Evolutionary conservation across 2,329 filamentous ascomycete species (phyloP).

Genomic region (Phoma sp.): DNA sequence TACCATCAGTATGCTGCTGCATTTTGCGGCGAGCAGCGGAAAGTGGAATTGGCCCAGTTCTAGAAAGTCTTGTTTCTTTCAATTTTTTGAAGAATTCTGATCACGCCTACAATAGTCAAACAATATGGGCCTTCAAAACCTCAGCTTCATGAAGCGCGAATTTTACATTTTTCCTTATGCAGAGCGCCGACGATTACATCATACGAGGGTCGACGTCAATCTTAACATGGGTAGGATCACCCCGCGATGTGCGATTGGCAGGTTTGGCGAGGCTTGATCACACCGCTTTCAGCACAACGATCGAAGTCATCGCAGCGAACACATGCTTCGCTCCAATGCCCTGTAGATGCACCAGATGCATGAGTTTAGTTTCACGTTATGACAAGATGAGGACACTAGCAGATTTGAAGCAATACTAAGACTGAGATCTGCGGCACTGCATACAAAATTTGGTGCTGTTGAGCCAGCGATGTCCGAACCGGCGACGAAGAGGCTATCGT

Average conservation of each 20-base stretch:
- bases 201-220: slow-evolving; percentile 4
- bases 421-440: not conserved
- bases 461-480: slow-evolving; percentile 5
- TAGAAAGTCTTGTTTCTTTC: too few species aligned
- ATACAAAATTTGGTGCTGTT: slow-evolving; percentile 7
- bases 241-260: slow-evolving; percentile 27
- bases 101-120: too few species aligned
- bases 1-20: too few species aligned
- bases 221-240: not conserved
- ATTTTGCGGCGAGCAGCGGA: too few species aligned
- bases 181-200: not conserved
- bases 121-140: too few species aligned
- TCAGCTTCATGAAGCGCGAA: too few species aligned
- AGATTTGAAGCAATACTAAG: not conserved
- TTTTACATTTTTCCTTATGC: too few species aligned
- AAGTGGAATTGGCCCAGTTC: too few species aligned
- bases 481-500: slow-evolving; percentile 7
- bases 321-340: not conserved
- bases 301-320: not conserved
- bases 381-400: too few species aligned
- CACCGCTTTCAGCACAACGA: slow-evolving; percentile 12
- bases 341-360: not conserved
- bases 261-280: slow-evolving; percentile 22
- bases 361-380: not conserved
- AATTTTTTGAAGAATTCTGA: too few species aligned